phyloP scores from a whole-genome alignment of 495 filamentous ascomycete genomes.

The Penicillium cosmopolitanum region DNA sequence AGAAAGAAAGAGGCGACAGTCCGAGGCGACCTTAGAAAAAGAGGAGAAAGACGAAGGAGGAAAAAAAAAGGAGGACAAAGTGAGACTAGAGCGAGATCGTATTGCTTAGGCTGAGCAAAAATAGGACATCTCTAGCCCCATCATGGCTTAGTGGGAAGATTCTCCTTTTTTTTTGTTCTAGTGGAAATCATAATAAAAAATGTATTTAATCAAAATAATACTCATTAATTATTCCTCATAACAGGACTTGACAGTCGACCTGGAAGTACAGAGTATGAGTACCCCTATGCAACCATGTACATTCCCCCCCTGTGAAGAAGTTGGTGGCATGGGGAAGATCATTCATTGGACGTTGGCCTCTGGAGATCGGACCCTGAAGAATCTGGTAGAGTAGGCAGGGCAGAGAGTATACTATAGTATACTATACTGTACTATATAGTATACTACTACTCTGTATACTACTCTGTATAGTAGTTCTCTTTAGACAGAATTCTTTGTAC shows the following conservation, averaged over 20 bases:
- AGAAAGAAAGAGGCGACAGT: background rate
- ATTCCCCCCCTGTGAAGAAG: slow-evolving; percentile 23
- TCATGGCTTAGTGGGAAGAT: slow-evolving; percentile 5
- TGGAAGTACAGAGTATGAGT: background rate
- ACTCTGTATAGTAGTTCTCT: no score
- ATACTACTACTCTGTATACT: no score
- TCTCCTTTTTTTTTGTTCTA: slow-evolving; percentile 9
- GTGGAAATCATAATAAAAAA: background rate
- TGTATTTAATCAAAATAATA: no score
- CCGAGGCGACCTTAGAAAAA: background rate
- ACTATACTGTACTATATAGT: background rate
- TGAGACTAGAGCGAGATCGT: slow-evolving; percentile 23
- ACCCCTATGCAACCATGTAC: slow-evolving; percentile 18
- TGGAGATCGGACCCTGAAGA: background rate
- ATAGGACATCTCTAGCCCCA: slow-evolving; percentile 31
- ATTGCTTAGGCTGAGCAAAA: slow-evolving; percentile 24
- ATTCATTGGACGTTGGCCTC: slow-evolving; percentile 4
- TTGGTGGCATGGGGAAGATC: slow-evolving; percentile 12
- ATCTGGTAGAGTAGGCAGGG: background rate
- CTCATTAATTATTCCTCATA: no score
- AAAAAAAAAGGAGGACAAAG: slow-evolving; percentile 8
- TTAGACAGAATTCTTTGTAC: background rate
- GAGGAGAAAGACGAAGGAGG: slow-evolving; percentile 8
- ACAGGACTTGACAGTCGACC: no score
- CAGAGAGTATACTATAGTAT: background rate